Evolutionary conservation across 495 filamentous ascomycete species (phyloP).

Genomic region (Clavariopsis aquatica): DNA sequence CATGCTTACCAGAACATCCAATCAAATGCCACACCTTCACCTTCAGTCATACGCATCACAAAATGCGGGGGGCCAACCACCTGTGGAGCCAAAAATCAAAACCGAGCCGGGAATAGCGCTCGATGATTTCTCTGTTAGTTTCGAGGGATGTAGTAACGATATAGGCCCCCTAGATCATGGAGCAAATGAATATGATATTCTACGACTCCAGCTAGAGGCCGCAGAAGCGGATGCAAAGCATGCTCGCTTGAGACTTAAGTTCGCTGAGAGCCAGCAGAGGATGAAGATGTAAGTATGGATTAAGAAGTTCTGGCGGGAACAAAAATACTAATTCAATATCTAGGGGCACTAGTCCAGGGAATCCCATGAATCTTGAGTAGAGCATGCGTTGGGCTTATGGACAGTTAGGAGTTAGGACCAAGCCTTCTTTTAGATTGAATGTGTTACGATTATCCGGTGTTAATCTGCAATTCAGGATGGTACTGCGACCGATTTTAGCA

Average conservation of each 20-base stretch:
- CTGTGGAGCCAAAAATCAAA: background rate
- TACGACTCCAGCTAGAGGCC: background rate
- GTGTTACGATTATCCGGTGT: no score
- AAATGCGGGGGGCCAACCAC: background rate
- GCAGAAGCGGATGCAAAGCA: slow-evolving; percentile 7
- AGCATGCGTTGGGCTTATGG: background rate
- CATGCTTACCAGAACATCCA: background rate
- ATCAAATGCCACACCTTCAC: background rate
- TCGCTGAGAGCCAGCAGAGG: background rate
- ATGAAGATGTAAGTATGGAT: slow-evolving; percentile 3
- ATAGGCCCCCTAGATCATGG: background rate
- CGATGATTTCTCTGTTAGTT: background rate
- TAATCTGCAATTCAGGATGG: no score
- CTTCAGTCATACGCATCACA: background rate
- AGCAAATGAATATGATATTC: slow-evolving; percentile 28
- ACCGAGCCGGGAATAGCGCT: background rate
- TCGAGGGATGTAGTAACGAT: background rate
- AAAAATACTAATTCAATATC: background rate
- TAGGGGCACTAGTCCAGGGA: slow-evolving; percentile 1
- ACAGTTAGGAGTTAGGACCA: background rate
- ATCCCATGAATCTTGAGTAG: slow-evolving; percentile 9
- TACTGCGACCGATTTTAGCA: no score
- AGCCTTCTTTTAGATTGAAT: no score
- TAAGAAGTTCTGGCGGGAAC: background rate
- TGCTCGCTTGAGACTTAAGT: background rate